phyloP scores from a whole-genome alignment of 2,329 filamentous ascomycete genomes.

The Aspergillus piperis region DNA sequence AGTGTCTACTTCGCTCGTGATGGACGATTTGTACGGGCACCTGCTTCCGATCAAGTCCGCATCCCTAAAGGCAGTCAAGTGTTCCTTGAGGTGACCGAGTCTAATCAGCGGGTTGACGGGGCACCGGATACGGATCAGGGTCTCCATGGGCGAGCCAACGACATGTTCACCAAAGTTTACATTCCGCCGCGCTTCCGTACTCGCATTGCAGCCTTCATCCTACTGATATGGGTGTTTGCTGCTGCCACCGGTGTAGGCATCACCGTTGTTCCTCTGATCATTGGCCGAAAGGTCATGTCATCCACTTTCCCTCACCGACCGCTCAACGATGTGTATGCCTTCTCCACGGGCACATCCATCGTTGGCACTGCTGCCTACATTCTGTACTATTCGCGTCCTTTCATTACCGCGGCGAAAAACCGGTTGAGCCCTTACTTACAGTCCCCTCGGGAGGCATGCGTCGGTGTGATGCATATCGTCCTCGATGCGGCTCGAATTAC shows the following conservation, averaged over 20 bases:
- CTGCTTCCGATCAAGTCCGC: constrained; percentile 90
- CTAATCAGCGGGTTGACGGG: constrained; percentile 66
- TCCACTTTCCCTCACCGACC: constrained; percentile 68
- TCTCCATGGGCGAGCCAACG: constrained; percentile 61
- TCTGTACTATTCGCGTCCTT: constrained; percentile 49
- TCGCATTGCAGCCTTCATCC: constrained; percentile 80
- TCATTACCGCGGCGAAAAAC: constrained; percentile 26
- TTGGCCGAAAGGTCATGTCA: constrained; percentile 78
- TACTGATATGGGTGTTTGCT: constrained; percentile 91
- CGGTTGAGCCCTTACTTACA: constrained; percentile 30
- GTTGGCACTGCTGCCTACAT: constrained; percentile 69
- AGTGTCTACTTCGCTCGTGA: constrained; percentile 63
- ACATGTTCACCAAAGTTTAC: constrained; percentile 71
- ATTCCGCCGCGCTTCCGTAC: constrained; percentile 81
- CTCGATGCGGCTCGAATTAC: constrained; percentile 54
- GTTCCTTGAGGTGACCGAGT: constrained; percentile 73
- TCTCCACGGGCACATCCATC: constrained; percentile 84
- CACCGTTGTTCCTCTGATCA: constrained; percentile 81
- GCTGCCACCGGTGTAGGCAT: constrained; percentile 81
- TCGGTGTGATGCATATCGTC: constrained; percentile 19
- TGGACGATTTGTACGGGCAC: constrained; percentile 85
- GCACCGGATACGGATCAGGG: constrained; percentile 55
- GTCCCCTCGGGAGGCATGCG: constrained; percentile 33
- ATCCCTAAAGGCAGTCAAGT: constrained; percentile 81
- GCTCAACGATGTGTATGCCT: constrained; percentile 95